Evolutionary conservation across 2,329 filamentous ascomycete species (phyloP).

Genomic region (Colletotrichum coccodes): DNA sequence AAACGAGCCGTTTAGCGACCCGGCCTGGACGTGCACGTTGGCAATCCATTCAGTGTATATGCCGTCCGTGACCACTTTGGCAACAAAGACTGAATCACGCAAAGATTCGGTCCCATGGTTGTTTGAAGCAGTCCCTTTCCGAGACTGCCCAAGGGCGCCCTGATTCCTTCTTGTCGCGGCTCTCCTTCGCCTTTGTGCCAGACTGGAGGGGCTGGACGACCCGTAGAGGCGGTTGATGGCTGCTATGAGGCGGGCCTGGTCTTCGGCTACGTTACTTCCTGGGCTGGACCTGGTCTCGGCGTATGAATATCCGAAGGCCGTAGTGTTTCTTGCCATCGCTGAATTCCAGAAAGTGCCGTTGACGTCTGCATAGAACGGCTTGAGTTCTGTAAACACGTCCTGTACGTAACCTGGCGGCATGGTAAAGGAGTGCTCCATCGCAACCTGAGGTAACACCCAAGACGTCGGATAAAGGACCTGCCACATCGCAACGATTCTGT

Average conservation of each 20-base stretch:
- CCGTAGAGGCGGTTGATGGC: constrained; percentile 65
- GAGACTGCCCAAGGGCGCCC: constrained; percentile 13
- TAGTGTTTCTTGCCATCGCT: constrained; percentile 66
- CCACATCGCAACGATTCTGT: constrained; percentile 82
- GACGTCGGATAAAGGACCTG: constrained; percentile 76
- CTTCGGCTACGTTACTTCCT: constrained; percentile 48
- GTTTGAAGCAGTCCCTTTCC: constrained; percentile 24
- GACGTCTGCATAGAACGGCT: constrained; percentile 71
- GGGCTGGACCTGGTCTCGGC: constrained; percentile 61
- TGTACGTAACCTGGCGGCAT: constrained; percentile 63
- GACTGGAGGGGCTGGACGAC: constrained; percentile 40
- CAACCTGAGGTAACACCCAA: constrained; percentile 69
- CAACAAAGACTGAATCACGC: neutral
- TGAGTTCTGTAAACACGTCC: constrained; percentile 66
- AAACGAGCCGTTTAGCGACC: constrained; percentile 70
- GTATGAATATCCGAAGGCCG: constrained; percentile 79
- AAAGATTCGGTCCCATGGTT: constrained; percentile 9
- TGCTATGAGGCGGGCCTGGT: constrained; percentile 54
- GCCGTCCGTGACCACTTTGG: constrained; percentile 37
- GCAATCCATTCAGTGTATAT: constrained; percentile 73
- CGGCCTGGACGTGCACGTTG: constrained; percentile 71
- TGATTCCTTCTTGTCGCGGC: neutral
- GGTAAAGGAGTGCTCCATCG: constrained; percentile 70
- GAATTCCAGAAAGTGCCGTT: constrained; percentile 76
- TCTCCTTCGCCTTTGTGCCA: constrained; percentile 18